Base-by-base conservation (phyloP, 768 basidiomycete genomes). In the Trametes elegans region DNA sequence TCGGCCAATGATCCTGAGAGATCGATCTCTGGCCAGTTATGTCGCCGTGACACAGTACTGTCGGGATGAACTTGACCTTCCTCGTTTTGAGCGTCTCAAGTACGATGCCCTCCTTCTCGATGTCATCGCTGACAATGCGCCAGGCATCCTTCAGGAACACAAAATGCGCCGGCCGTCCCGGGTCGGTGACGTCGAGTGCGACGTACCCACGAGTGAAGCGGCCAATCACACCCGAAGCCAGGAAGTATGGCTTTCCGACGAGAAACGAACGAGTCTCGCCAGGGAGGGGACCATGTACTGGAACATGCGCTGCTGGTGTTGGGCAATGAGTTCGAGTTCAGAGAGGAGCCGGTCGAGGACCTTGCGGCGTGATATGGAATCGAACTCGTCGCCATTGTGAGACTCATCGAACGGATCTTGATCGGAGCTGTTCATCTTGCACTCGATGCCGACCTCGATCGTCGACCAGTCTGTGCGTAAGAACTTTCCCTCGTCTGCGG, bases 81-180 rank as follows among this genome's bases (percentile, higher is more conserved):
- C 40, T 2, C 10, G 29, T 16, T 27, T 46, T 38, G 35, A 54
- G 53, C 18, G 5, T n/a, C 21, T 47, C 13, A 11, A 54, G 36
- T 2, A 47, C 27, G 5, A 9, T 26, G 27, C 53, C 53, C 21
- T 54, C 53, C 23, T 34, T 35, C 7, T 54, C 53, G 8, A 54
- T 48, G 0, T 44, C n/a, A 4, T 29, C 21, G 21, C 44, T 26
- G 5, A 28, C 45, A 3, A 54, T 46, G 3, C 53, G 53, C 53
- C 53, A 54, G 1, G 53, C 45, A 19, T 54, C 53, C 36, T 54
- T 54, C 11, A 54, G 28, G 24, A 41, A 54, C 14, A 39, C 44
- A 29, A 47, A 34, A n/a, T n/a, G n/a, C n/a, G n/a, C n/a, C 7
- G 27, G 23, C 2, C 42, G 42, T 19, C 36, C 44, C 29, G 9